Evolutionary conservation across 176 grass and related monocot species (phyloP), one percentile per base, ranked within the genome.

Genomic region (Pontederia crassipes): DNA sequence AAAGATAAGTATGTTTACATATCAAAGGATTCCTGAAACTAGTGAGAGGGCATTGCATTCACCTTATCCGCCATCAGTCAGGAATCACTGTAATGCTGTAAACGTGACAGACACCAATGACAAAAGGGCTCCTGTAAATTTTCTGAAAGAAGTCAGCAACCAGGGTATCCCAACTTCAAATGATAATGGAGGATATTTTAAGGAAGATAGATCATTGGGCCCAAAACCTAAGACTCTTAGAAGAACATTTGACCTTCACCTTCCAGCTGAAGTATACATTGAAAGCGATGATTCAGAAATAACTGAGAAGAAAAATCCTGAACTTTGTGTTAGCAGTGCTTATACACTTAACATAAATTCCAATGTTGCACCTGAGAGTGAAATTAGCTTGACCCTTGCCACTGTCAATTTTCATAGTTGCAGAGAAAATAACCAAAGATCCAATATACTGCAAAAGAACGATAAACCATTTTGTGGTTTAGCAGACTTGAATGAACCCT

Each of bases 401-500:
- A 61, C 68, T 51, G 48, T 46, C 1, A 65, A 82, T 58, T 63
- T 61, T 50, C 52, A 58, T 46, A 62, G 72, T 24, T 77, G 73
- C 17, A 58, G 61, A 50, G 61, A 74, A 54, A 75, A 79, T 53
- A 74, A 58, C 54, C 57, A 55, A 46, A 67, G 53, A 49, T 82
- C 72, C 46, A 57, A 77, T 74, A 66, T 73, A 57, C 47, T 12
- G 18, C 40, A 61, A 51, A 56, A 46, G 74, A 69, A 72, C 63
- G 78, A 71, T 57, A 45, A 52, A 50, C 59, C 52, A 10, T 17
- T 46, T 24, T 64, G 57, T 28, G 32, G 61, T 4, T 14, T 89
- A 51, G 49, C 67, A 29, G 91, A 95, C 53, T 28, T 87, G 65
- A 96, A 96, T 75, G 75, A 79, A 55, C 78, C 83, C 53, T 63